Percentiles rank a stretch among this genome's conserved stretches.
Conservation (phyloP, 1,284 basidiomycete genomes). For the Sanghuangporus sanghuang region DNA sequence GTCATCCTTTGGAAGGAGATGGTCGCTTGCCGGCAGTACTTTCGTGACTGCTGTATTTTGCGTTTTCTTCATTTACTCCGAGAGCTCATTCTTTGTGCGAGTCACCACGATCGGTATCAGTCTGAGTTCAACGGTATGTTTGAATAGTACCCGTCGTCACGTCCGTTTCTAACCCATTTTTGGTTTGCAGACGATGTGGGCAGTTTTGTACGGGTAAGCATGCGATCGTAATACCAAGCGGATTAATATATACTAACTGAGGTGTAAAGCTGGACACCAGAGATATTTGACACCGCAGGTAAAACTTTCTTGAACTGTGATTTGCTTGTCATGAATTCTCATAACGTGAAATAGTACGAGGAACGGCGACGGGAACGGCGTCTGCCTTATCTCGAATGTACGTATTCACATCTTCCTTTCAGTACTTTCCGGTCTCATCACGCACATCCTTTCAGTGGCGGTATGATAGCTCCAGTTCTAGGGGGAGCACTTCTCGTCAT, state of each 20-base stretch:
- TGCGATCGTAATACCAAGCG: conserved; percentile 14
- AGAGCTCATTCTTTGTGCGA: conserved; percentile 61
- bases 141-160: background rate
- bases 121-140: conserved; percentile 69
- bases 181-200: conserved; percentile 76
- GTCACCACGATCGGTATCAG: conserved; percentile 78
- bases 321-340: background rate
- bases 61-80: conserved; percentile 63
- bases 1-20: conserved; percentile 66
- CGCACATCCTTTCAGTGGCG: conserved; percentile 51
- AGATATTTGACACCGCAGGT: conserved; percentile 83
- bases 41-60: conserved; percentile 80
- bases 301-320: conserved; percentile 19
- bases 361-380: conserved; percentile 88
- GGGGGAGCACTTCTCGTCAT: conserved; percentile 79
- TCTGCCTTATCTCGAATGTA: conserved; percentile 86
- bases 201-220: conserved; percentile 72
- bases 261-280: conserved; percentile 72
- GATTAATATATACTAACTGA: conserved; percentile 8
- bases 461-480: conserved; percentile 85
- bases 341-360: conserved; percentile 50
- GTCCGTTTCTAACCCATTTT: background rate
- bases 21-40: conserved; percentile 79
- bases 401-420: conserved; percentile 27
- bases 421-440: conserved; percentile 7